Evolutionary conservation across 2,329 filamentous ascomycete species (phyloP).

Genomic region (Thyridium curvatum): DNA sequence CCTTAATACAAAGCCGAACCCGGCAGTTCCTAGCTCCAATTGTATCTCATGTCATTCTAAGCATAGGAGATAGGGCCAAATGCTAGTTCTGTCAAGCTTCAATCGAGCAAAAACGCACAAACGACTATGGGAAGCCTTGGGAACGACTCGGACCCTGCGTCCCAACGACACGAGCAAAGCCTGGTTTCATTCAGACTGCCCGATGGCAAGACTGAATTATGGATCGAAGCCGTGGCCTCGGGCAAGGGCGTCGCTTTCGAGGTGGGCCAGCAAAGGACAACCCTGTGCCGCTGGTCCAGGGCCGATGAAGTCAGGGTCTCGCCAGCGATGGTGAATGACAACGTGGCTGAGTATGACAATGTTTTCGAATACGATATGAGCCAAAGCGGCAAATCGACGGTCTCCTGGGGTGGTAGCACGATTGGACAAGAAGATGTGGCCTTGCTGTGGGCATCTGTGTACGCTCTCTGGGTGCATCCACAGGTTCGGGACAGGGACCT

Average conservation of each 20-base stretch:
- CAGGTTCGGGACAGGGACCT: slow-evolving; percentile 4
- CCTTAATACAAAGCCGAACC: too few relatives aligned
- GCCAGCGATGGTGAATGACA: slow-evolving; percentile 11
- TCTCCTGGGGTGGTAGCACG: neutral
- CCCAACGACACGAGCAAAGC: neutral
- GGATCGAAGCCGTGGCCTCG: slow-evolving; percentile 1
- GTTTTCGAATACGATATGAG: slow-evolving; percentile 4
- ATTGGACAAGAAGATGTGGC: slow-evolving; percentile 1
- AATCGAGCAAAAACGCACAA: too few relatives aligned
- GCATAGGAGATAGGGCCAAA: too few relatives aligned
- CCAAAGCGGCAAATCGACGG: too few relatives aligned
- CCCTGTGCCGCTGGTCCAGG: slow-evolving; percentile 5
- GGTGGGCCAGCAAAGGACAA: slow-evolving; percentile 3
- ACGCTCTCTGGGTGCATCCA: slow-evolving; percentile 11
- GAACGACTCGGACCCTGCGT: neutral
- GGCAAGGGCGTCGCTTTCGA: neutral
- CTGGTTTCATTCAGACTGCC: slow-evolving; percentile 7
- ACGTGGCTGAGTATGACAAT: slow-evolving; percentile 7
- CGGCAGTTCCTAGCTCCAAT: too few relatives aligned
- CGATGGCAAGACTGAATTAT: slow-evolving; percentile 7
- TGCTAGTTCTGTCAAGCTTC: too few relatives aligned
- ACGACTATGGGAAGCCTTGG: slow-evolving; percentile 5
- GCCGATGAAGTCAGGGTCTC: slow-evolving; percentile 6
- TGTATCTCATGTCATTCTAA: too few relatives aligned
- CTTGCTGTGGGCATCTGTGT: slow-evolving; percentile 8